Percentiles rank a stretch among this genome's conserved stretches.
Conservation (phyloP, 805 yeast genomes). For the Komagataella pseudopastoris region DNA sequence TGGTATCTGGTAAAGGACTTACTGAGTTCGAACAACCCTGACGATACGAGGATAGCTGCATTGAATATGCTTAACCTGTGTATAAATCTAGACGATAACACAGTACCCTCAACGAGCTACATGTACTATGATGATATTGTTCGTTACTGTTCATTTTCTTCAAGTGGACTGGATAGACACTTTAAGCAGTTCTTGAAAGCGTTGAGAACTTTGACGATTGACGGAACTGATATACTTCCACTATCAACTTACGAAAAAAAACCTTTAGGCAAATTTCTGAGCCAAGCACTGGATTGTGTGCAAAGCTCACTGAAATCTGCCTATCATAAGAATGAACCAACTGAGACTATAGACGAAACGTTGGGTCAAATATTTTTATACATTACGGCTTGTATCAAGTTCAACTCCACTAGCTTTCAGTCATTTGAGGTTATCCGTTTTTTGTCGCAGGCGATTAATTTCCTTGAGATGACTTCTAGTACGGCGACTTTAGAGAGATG, state of each 20-base stretch:
- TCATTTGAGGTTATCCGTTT: slow-evolving; percentile 3
- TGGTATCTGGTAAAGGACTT: slow-evolving; percentile 60
- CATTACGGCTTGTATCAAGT: slow-evolving; percentile 9
- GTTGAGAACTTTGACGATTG: slow-evolving; percentile 33
- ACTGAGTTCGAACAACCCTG: slow-evolving; percentile 21
- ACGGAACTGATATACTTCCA: slow-evolving; percentile 9
- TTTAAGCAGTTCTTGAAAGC: slow-evolving; percentile 27
- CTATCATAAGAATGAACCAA: not conserved
- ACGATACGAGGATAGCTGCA: slow-evolving; percentile 30
- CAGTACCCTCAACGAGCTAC: slow-evolving; percentile 29
- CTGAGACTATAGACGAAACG: not conserved
- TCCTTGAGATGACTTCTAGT: slow-evolving; percentile 6
- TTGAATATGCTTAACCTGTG: slow-evolving; percentile 42
- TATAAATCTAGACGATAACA: slow-evolving; percentile 34
- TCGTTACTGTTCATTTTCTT: slow-evolving; percentile 21
- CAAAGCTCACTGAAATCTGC: not conserved
- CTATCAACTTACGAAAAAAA: not conserved
- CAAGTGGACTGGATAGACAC: slow-evolving; percentile 14
- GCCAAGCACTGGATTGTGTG: not conserved
- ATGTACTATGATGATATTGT: slow-evolving; percentile 50
- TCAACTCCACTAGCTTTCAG: slow-evolving; percentile 10
- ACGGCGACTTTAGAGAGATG: slow-evolving; percentile 5
- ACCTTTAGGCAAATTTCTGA: not conserved
- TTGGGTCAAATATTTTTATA: slow-evolving; percentile 2
- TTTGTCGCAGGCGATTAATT: slow-evolving; percentile 4